These are phyloP conservation scores for Lizonia empirigonia DNA, from an alignment of 2,329 filamentous ascomycete genomes.

Conservation along the genomic window DNA sequence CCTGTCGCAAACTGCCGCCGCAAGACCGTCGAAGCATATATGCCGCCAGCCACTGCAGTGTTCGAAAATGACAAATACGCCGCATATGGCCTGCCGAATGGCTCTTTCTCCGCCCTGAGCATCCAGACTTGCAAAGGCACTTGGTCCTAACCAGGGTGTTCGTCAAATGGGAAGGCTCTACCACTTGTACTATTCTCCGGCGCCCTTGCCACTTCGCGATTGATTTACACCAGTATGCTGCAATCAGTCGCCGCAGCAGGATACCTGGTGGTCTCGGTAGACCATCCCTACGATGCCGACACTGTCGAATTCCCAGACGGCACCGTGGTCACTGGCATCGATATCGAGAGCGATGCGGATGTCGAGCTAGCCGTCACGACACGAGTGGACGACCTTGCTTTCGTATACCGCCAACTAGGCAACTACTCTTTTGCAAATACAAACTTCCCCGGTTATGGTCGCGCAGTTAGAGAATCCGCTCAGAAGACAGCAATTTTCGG, in stretches of 20 bases:
- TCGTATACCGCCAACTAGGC: slow-evolving; percentile 26
- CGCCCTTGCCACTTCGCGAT: slow-evolving; percentile 52
- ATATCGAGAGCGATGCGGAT: slow-evolving; percentile 30
- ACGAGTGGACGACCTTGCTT: slow-evolving; percentile 31
- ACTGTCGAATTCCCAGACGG: slow-evolving; percentile 59
- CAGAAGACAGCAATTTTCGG: slow-evolving; percentile 34
- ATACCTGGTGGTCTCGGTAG: slow-evolving; percentile 56
- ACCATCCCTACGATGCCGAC: slow-evolving; percentile 57
- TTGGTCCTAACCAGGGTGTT: not conserved
- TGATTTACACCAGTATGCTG: slow-evolving; percentile 53
- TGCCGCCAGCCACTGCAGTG: slow-evolving; percentile 30
- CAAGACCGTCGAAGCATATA: slow-evolving; percentile 22
- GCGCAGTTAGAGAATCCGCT: not conserved
- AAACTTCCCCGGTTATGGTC: slow-evolving; percentile 9
- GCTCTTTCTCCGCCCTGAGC: slow-evolving; percentile 25
- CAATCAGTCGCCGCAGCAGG: slow-evolving; percentile 56
- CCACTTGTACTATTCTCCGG: slow-evolving; percentile 53
- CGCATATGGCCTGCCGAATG: slow-evolving; percentile 36
- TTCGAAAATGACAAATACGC: slow-evolving; percentile 31
- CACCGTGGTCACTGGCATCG: slow-evolving; percentile 33
- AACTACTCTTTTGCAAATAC: slow-evolving; percentile 17
- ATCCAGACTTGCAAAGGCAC: slow-evolving; percentile 24
- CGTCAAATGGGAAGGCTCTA: not conserved
- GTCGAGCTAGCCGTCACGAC: slow-evolving; percentile 28
- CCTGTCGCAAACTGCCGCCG: slow-evolving; percentile 24